Conservation (phyloP, 805 yeast genomes). For the Suhomyces vadensis region DNA sequence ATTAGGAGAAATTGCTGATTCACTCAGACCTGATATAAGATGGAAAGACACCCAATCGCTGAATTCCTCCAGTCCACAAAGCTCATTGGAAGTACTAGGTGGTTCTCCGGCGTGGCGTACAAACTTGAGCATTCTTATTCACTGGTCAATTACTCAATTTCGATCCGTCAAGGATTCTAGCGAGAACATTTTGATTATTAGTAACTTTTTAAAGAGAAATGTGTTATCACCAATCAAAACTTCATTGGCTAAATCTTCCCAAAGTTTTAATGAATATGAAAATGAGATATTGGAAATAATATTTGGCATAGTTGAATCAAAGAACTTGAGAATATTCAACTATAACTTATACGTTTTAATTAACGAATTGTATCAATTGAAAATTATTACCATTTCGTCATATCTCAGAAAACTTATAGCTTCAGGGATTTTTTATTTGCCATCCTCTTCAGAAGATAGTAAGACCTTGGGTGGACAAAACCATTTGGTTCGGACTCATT, state of each 20-base stretch:
- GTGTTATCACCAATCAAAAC: conserved; percentile 21
- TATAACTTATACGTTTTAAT: conserved; percentile 47
- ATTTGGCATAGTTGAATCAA: conserved; percentile 30
- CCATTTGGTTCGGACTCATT: conserved; percentile 43
- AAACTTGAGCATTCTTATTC: conserved; percentile 34
- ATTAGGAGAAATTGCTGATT: conserved; percentile 28
- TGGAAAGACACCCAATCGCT: conserved; percentile 2
- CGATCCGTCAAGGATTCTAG: conserved; percentile 32
- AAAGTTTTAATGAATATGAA: conserved; percentile 43
- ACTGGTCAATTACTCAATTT: conserved; percentile 43
- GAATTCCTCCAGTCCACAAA: background rate
- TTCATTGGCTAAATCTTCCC: conserved; percentile 17
- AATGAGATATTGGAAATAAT: conserved; percentile 42
- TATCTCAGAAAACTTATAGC: conserved; percentile 82
- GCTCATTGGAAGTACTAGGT: background rate
- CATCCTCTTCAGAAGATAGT: conserved; percentile 32
- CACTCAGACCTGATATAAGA: conserved; percentile 23
- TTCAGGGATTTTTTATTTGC: conserved; percentile 73
- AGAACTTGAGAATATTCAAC: conserved; percentile 10
- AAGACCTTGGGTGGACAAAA: conserved; percentile 26
- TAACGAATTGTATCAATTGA: conserved; percentile 50
- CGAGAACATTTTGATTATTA: conserved; percentile 38
- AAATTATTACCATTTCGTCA: conserved; percentile 56
- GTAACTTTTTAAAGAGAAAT: conserved; percentile 46
- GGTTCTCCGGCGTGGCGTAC: conserved; percentile 29